Evolutionary conservation across 495 filamentous ascomycete genomes (phyloP), one percentile per base, ranked within the genome.

Genomic region (Apodospora peruviana): DNA sequence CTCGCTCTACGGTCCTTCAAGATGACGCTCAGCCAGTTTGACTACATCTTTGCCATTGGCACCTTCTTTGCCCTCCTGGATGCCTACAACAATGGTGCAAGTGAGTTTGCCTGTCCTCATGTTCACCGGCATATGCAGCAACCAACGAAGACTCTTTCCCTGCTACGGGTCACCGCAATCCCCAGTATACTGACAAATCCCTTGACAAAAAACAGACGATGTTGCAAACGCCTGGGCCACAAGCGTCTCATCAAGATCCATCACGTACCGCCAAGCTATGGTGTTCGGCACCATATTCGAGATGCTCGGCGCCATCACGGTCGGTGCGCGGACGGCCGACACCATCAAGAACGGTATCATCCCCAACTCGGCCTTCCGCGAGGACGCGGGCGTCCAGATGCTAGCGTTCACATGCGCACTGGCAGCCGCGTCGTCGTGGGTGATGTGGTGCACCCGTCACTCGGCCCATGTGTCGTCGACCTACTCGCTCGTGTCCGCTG

Each of bases 161-260:
- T 24, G 18, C 16, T 47, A 19, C 17, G 29, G 18, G 10, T n/a
- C n/a, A n/a, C n/a, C n/a, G n/a, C n/a, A n/a, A n/a, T n/a, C n/a
- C n/a, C n/a, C n/a, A n/a, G n/a, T n/a, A n/a, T n/a, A n/a, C n/a
- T n/a, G n/a, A n/a, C n/a, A n/a, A n/a, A n/a, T n/a, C n/a, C n/a
- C n/a, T n/a, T n/a, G n/a, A n/a, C n/a, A n/a, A n/a, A n/a, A 14
- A 11, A n/a, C 27, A 67, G 70, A 88, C 67, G 85, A 90, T 83
- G 86, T 88, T 27, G 86, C 86, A 41, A 90, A 90, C 68, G 74
- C 83, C 18, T 88, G 79, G 73, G 84, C 84, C 1, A 86, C 84
- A 53, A 81, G 74, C 50, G 84, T 87, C 36, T 83, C 82, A 22
- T 86, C 84, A 3, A 69, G 83, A 10, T 86, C 84, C 43, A 64